phyloP scores from a whole-genome alignment of 176 grass and related monocot species.

The Poa annua region DNA sequence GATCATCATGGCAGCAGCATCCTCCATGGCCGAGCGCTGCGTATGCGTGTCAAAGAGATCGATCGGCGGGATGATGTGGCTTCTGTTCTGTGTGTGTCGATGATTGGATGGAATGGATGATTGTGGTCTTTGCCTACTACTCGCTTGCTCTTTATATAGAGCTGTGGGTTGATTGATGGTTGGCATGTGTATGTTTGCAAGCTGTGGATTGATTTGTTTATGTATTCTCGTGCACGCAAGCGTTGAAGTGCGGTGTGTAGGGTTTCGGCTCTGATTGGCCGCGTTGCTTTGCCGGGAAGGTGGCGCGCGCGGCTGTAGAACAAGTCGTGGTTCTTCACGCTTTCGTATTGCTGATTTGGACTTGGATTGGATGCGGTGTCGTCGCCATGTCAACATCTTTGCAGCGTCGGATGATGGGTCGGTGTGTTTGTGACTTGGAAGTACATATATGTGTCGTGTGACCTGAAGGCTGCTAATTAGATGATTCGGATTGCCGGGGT shows the following conservation, averaged over 20 bases:
- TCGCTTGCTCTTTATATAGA: slow-evolving; percentile 45
- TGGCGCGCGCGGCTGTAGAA: not conserved
- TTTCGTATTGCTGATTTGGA: slow-evolving; percentile 8
- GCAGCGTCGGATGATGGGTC: not conserved
- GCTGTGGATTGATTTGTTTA: not conserved
- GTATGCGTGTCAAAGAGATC: not conserved
- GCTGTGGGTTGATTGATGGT: not conserved
- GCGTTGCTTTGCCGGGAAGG: slow-evolving; percentile 38
- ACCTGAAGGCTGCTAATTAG: slow-evolving; percentile 11
- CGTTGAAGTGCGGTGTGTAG: slow-evolving; percentile 10
- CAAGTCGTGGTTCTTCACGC: not conserved
- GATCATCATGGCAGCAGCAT: not conserved
- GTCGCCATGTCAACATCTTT: too few relatives aligned
- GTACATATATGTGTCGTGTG: slow-evolving; percentile 14
- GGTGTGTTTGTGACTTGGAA: not conserved
- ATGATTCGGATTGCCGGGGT: slow-evolving; percentile 7
- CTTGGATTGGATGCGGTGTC: too few relatives aligned
- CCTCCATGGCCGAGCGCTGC: slow-evolving; percentile 55
- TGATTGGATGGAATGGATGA: not conserved
- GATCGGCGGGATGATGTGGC: too few relatives aligned
- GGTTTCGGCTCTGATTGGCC: not conserved
- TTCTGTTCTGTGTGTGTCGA: not conserved
- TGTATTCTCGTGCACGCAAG: slow-evolving; percentile 45
- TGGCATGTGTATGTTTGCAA: not conserved
- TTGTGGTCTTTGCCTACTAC: not conserved